Percentiles rank a stretch among this genome's conserved stretches.
These are phyloP conservation scores for Pinus tabuliformis DNA, from an alignment of 75 land plant species.

Conservation along the genomic window DNA sequence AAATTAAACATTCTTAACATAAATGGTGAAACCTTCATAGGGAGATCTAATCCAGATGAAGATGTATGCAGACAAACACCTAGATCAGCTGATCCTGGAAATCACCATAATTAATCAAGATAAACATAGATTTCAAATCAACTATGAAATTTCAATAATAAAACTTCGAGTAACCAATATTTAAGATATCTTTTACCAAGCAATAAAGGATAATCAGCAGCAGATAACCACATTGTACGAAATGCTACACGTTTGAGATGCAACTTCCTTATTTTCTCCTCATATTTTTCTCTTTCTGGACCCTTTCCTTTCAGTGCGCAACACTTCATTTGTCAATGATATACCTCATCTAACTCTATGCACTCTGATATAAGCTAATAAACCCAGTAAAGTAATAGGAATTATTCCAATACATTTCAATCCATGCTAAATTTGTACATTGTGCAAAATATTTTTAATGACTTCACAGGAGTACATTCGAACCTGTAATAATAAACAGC, in stretches of 20 bases:
- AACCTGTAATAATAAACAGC: slow-evolving; percentile 87
- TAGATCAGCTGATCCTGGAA: slow-evolving; percentile 91
- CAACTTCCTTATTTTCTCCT: slow-evolving; percentile 65
- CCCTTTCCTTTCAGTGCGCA: slow-evolving; percentile 68
- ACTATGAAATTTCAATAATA: neutral
- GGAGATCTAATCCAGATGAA: slow-evolving; percentile 96
- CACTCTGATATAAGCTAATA: neutral
- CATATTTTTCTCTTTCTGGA: slow-evolving; percentile 85
- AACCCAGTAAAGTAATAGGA: no score
- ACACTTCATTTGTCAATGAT: slow-evolving; percentile 1
- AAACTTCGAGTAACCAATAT: neutral
- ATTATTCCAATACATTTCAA: neutral
- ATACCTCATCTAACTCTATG: neutral
- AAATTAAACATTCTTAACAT: neutral
- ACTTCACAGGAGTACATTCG: neutral
- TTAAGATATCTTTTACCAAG: slow-evolving; percentile 59
- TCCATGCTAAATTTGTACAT: neutral
- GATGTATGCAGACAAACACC: slow-evolving; percentile 96
- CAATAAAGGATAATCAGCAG: slow-evolving; percentile 89
- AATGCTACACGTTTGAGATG: slow-evolving; percentile 84
- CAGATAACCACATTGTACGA: slow-evolving; percentile 95
- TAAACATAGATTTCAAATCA: neutral
- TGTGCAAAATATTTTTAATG: neutral
- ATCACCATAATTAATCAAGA: neutral
- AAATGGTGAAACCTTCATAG: slow-evolving; percentile 74